Conservation (phyloP, 805 yeast species). For the Candida quercuum region DNA sequence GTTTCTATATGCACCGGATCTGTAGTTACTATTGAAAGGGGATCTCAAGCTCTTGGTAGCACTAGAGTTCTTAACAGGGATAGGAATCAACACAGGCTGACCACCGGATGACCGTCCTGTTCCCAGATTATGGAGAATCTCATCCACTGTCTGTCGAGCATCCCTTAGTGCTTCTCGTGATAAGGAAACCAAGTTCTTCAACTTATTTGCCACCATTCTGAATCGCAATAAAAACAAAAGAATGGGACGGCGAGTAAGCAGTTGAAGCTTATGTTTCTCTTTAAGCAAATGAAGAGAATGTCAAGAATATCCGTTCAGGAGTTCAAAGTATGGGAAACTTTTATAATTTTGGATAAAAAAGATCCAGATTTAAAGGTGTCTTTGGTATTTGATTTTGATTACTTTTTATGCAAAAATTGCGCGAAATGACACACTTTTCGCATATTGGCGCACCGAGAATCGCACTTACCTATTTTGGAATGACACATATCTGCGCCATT, state of each 20-base stretch:
- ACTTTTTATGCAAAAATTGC: too few relatives aligned
- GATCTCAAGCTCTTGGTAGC: conserved; percentile 12
- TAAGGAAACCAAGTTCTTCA: conserved; percentile 41
- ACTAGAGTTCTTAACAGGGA: conserved; percentile 31
- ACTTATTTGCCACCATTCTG: conserved; percentile 28
- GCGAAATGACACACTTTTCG: too few relatives aligned
- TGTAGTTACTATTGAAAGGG: conserved; percentile 8
- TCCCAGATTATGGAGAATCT: conserved; percentile 29
- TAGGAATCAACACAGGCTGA: conserved; percentile 30
- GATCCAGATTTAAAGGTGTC: too few relatives aligned
- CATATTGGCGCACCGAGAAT: neutral
- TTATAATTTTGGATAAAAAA: too few relatives aligned
- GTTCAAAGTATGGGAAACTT: too few relatives aligned
- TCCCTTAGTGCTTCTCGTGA: conserved; percentile 42
- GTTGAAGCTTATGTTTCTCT: neutral
- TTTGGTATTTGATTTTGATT: too few relatives aligned
- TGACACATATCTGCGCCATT: too few relatives aligned
- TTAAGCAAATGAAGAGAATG: neutral
- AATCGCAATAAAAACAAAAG: too few relatives aligned
- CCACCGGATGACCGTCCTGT: conserved; percentile 26
- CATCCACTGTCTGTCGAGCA: conserved; percentile 42
- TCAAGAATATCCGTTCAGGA: too few relatives aligned
- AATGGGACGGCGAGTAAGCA: too few relatives aligned
- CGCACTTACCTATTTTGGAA: neutral
- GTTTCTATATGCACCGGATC: conserved; percentile 20